These are phyloP conservation scores for Annulohypoxylon maeteangense DNA, from an alignment of 495 filamentous ascomycete genomes.

Conservation along the genomic window DNA sequence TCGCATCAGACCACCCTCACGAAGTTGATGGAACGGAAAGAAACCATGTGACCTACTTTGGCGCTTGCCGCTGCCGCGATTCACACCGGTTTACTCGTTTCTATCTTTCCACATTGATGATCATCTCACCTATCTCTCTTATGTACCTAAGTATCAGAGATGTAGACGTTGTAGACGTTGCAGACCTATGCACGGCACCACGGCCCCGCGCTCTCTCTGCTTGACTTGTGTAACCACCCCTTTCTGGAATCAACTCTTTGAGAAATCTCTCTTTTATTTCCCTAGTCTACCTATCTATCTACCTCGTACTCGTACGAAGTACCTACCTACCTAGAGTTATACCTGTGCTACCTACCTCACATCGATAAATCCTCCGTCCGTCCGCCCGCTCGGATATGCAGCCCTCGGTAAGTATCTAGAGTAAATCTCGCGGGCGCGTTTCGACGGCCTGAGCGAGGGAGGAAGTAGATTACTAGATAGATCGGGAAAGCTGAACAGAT, in stretches of 20 bases:
- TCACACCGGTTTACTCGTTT: conserved; percentile 32
- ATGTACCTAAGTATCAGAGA: background rate
- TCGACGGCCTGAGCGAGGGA: conserved; percentile 3
- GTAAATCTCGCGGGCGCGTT: conserved; percentile 12
- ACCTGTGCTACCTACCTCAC: conserved; percentile 9
- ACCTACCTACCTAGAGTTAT: background rate
- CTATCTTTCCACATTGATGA: conserved; percentile 6
- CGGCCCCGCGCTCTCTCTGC: background rate
- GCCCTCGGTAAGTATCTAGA: conserved; percentile 27
- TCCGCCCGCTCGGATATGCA: conserved; percentile 17
- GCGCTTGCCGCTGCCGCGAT: conserved; percentile 30
- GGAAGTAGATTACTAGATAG: background rate
- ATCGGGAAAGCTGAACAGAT: background rate
- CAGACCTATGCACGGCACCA: background rate
- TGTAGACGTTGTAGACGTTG: background rate
- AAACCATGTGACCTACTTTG: conserved; percentile 28
- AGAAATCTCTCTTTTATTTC: background rate
- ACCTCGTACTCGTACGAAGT: conserved; percentile 2
- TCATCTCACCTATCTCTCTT: conserved; percentile 4
- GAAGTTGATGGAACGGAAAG: conserved; percentile 18
- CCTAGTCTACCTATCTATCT: background rate
- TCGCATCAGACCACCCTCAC: conserved; percentile 26
- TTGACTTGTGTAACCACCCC: conserved; percentile 25
- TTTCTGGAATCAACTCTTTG: conserved; percentile 2
- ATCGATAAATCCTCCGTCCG: conserved; percentile 16